Evolutionary conservation across 495 filamentous ascomycete species (phyloP), one percentile per base, ranked within the genome.

Genomic region (Aspergillus campestris): DNA sequence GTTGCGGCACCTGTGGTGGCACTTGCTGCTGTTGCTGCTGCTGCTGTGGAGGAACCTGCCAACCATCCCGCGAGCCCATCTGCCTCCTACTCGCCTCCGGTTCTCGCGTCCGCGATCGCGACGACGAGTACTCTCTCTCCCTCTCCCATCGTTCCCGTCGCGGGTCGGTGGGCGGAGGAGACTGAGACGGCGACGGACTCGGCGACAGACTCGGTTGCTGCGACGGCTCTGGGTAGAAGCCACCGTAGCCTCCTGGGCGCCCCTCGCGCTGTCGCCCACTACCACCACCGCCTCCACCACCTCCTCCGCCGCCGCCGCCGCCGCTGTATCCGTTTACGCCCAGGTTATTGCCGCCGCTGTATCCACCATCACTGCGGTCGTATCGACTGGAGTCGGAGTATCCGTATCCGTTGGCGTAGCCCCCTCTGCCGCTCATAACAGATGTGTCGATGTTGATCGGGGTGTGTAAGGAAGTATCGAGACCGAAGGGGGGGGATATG

Each of bases 181-280:
- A 24, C 18, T 24, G 18, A 24, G 18, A 24, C 18, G 18, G 65
- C 5, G 66, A 66, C n/a, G 57, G 60, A 3, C 44, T 46, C 13
- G 60, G 50, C 3, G 59, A 50, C 33, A 62, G 31, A 8, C 57
- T 51, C 12, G 59, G 51, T 11, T 57, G 66, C 41, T 58, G 62
- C 35, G 61, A 45, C 7, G 63, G 31, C 39, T 73, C 70, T 2
- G 54, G 41, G 30, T 66, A 65, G 31, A 73, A 73, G 7, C 70
- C 70, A 31, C 70, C 70, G 35, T 73, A 73, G 10, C 70, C 70
- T 38, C 70, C 70, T 3, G 67, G 64, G 28, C 70, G 65, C 44
- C 52, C 62, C 12, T 64, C 62, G 42, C 58, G 52, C 46, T 45
- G 47, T 34, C 53, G 55, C 36, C 52, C 54, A 18, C 44, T 42